Evolutionary conservation across 2,329 filamentous ascomycete genomes (phyloP), one percentile per base, ranked within the genome.

Genomic region (Amesomyces nigricolor): DNA sequence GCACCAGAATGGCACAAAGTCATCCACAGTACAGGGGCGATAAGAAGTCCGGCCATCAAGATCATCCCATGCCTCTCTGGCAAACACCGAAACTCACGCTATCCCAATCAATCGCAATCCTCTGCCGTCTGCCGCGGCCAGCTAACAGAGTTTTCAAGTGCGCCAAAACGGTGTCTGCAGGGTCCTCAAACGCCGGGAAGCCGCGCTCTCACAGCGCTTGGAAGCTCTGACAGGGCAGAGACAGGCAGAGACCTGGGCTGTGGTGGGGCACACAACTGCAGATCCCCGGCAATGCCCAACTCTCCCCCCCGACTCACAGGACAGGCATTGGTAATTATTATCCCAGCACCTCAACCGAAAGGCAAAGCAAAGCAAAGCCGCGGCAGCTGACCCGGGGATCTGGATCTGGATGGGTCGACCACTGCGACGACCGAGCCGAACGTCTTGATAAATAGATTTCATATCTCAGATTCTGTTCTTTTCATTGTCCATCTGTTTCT

Each of bases 1-100:
- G 51, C 47, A 38, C 55, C 55, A 56, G 53, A 58, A 29, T 58
- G 54, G 58, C 54, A 30, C 49, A 38, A 59, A 55, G 29, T 26
- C 19, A 26, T 26, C 32, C 35, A 43, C 9, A 30, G 35, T 10
- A 19, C 30, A 50, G 35, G 32, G 47, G 17, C 37, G 22, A 44
- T 6, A 38, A 11, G 6, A 6, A 40, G 22, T 30, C 42, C 13
- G 16, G 47, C 47, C 29, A 22, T 6, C 22, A 30, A 52, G 46
- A 55, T 55, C 35, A 30, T 47, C 37, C 89, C 51, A 58, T 58
- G 35, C 39, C 22, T 16, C 7, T 3, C 13, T 16, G 40, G 49
- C 38, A 46, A 26, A 26, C 22, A 5, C 22, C 22, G 22, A 26
- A 26, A 26, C 22, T 26, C 42, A 40, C 47, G 38, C 5, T 17